Percentiles rank a stretch among this genome's conserved stretches.
These are phyloP conservation scores for Cladosporium sp. DNA, from an alignment of 2,329 filamentous ascomycete species.

Conservation along the genomic window DNA sequence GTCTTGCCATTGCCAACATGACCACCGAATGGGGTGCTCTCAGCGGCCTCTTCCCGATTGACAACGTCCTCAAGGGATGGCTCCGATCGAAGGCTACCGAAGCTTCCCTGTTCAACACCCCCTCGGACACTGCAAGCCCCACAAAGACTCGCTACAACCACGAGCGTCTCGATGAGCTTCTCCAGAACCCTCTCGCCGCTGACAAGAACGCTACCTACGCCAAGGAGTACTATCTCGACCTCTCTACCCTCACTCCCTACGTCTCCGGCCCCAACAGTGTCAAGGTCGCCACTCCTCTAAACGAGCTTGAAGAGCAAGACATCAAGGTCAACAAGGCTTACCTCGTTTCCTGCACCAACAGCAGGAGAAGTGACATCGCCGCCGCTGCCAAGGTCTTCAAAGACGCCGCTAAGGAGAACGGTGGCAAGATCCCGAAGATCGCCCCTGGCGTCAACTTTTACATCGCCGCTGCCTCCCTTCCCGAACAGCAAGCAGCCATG, in stretches of 20 bases:
- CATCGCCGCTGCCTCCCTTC: conserved; percentile 79
- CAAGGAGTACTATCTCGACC: conserved; percentile 78
- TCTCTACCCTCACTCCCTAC: conserved; percentile 80
- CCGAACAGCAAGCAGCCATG: conserved; percentile 77
- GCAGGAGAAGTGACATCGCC: conserved; percentile 75
- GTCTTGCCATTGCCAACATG: conserved; percentile 79
- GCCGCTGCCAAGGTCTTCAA: conserved; percentile 84
- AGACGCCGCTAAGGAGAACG: conserved; percentile 63
- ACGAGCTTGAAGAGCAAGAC: conserved; percentile 69
- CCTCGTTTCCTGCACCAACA: conserved; percentile 88
- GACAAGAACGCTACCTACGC: conserved; percentile 80
- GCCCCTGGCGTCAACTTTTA: conserved; percentile 80
- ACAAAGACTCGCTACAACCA: conserved; percentile 69
- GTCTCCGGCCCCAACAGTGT: conserved; percentile 89
- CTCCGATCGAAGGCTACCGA: conserved; percentile 73
- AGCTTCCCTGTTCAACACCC: conserved; percentile 61
- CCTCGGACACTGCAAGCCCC: conserved; percentile 48
- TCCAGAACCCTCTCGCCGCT: conserved; percentile 66
- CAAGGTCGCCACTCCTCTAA: conserved; percentile 78
- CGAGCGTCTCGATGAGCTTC: conserved; percentile 69
- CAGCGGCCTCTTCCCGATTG: conserved; percentile 77
- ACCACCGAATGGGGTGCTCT: conserved; percentile 79
- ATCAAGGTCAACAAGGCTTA: conserved; percentile 85
- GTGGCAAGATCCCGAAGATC: conserved; percentile 68
- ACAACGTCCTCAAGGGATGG: conserved; percentile 71